phyloP scores from a whole-genome alignment of 164 flowering plant species.

The Protea cynaroides region DNA sequence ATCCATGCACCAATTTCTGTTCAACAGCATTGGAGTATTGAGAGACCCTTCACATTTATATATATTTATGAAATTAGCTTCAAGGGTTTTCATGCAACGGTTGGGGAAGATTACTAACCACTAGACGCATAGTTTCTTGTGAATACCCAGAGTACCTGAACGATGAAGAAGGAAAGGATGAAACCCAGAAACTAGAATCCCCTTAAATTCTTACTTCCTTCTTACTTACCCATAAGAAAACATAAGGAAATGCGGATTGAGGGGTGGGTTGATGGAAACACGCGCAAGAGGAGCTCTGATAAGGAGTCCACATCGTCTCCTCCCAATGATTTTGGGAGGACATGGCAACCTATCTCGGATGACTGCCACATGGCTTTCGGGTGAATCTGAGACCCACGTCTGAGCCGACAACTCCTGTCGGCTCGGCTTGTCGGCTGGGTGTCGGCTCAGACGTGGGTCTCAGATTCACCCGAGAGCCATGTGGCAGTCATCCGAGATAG shows the following conservation, averaged over 20 bases:
- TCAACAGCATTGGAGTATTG: neutral
- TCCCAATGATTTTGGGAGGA: no score
- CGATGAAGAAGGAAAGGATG: neutral
- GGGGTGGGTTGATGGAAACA: slow-evolving; percentile 35
- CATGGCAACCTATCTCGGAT: no score
- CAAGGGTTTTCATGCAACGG: neutral
- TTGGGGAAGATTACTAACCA: slow-evolving; percentile 34
- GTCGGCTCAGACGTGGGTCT: no score
- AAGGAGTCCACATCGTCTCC: no score
- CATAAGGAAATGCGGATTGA: slow-evolving; percentile 50
- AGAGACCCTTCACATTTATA: no score
- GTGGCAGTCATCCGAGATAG: no score
- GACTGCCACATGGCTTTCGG: no score
- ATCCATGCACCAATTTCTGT: slow-evolving; percentile 10
- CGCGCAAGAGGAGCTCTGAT: slow-evolving; percentile 37
- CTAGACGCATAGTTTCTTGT: slow-evolving; percentile 46
- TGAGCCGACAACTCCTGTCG: no score
- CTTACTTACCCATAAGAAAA: slow-evolving; percentile 49
- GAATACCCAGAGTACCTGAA: slow-evolving; percentile 55
- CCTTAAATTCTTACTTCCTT: neutral
- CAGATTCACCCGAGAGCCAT: no score
- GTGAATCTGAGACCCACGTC: no score
- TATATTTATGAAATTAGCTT: no score
- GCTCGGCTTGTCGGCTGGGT: no score
- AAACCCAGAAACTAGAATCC: neutral